phyloP scores from a whole-genome alignment of 1,284 basidiomycete genomes.

The Irpex rosettiformis region DNA sequence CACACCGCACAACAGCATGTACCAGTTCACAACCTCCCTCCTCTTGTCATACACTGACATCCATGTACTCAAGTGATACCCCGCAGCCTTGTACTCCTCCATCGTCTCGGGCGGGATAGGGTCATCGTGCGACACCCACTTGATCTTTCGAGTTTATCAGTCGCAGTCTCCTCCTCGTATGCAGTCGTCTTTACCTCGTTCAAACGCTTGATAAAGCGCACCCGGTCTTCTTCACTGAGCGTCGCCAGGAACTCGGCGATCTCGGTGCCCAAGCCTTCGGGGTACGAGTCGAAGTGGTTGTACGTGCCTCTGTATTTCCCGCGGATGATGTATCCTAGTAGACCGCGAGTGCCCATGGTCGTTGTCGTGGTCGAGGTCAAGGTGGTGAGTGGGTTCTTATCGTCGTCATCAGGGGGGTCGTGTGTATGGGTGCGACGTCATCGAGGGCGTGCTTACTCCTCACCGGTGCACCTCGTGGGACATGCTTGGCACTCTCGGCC shows the following conservation, averaged over 20 bases:
- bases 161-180: too few relatives aligned
- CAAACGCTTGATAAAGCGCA: neutral
- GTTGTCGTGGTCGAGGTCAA: neutral
- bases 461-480: too few relatives aligned
- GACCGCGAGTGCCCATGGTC: neutral
- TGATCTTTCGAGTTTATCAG: neutral
- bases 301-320: neutral
- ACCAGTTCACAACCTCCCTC: neutral
- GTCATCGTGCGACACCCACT: neutral
- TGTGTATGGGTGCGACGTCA: too few relatives aligned
- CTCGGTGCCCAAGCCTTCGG: neutral
- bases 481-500: too few relatives aligned
- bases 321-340: neutral
- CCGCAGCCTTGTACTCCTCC: neutral
- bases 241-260: neutral
- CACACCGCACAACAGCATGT: neutral
- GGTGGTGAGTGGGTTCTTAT: neutral
- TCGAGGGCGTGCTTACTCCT: too few relatives aligned
- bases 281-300: neutral
- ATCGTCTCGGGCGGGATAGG: neutral
- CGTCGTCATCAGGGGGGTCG: too few relatives aligned
- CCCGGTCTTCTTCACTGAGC: neutral
- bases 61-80: too few relatives aligned
- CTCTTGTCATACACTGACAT: neutral
- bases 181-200: neutral